Percentiles rank a stretch among this genome's conserved stretches.
phyloP scores from a whole-genome alignment of 106 monocot species.

The Acorus calamus region DNA sequence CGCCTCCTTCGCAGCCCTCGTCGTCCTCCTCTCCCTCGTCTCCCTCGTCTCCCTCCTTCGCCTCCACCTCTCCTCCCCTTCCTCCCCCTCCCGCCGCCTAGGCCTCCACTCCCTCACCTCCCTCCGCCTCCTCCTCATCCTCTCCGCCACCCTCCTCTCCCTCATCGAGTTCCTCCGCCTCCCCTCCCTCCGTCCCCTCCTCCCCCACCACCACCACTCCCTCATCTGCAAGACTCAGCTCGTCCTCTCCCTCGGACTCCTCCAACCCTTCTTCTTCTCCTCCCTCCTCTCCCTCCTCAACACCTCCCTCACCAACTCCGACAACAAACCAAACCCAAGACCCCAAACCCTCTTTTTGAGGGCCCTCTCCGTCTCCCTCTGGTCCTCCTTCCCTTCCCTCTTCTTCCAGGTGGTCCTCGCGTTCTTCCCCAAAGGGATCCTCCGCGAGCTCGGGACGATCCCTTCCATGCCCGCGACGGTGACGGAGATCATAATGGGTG shows the following conservation, averaged over 20 bases:
- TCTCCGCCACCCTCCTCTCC: slow-evolving; percentile 25
- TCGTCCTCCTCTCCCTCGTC: slow-evolving; percentile 15
- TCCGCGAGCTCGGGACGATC: slow-evolving; percentile 1
- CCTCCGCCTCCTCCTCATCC: slow-evolving; percentile 29
- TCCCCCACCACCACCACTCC: neutral
- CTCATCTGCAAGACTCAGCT: slow-evolving; percentile 16
- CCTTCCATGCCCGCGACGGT: slow-evolving; percentile 3
- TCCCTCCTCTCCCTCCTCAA: slow-evolving; percentile 40
- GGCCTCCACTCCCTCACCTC: slow-evolving; percentile 30
- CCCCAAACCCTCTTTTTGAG: slow-evolving; percentile 7
- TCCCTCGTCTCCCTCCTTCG: slow-evolving; percentile 15
- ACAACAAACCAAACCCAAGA: neutral
- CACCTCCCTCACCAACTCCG: slow-evolving; percentile 5
- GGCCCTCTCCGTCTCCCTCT: slow-evolving; percentile 9
- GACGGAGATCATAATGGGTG: slow-evolving; percentile 4
- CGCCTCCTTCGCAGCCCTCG: neutral
- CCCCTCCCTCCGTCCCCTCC: slow-evolving; percentile 5
- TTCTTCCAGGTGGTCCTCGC: slow-evolving; percentile 11
- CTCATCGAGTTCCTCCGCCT: slow-evolving; percentile 30
- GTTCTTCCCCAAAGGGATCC: slow-evolving; percentile 4
- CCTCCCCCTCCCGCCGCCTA: slow-evolving; percentile 11
- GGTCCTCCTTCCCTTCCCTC: slow-evolving; percentile 20
- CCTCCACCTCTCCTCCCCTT: slow-evolving; percentile 4
- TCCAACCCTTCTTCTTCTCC: slow-evolving; percentile 36
- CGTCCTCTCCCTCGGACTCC: slow-evolving; percentile 22